These are phyloP conservation scores for Xerocomus brunneocitrinus DNA, from an alignment of 768 basidiomycete species.

Conservation along the genomic window DNA sequence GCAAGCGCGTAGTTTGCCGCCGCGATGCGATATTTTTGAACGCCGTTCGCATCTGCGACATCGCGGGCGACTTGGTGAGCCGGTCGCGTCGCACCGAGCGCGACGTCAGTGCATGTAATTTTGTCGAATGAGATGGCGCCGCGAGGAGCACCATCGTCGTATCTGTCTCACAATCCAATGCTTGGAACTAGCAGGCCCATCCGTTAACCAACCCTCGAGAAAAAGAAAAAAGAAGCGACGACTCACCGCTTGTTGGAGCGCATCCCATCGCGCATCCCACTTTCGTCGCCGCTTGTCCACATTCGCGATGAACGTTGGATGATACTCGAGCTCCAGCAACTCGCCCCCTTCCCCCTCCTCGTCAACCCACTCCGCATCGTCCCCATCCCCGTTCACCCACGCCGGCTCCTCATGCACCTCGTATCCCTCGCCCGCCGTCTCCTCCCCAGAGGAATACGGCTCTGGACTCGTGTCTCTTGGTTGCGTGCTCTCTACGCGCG, in stretches of 20 bases:
- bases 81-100: slow-evolving; percentile 63
- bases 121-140: slow-evolving; percentile 68
- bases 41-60: slow-evolving; percentile 48
- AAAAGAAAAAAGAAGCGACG: not conserved
- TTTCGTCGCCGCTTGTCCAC: slow-evolving; percentile 62
- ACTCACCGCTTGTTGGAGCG: slow-evolving; percentile 61
- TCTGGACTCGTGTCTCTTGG: slow-evolving; percentile 80
- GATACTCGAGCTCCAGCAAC: slow-evolving; percentile 69
- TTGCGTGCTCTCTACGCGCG: slow-evolving; percentile 78
- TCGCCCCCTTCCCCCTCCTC: slow-evolving; percentile 71
- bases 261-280: slow-evolving; percentile 77
- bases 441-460: slow-evolving; percentile 69
- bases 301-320: slow-evolving; percentile 64
- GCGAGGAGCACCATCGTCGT: slow-evolving; percentile 72
- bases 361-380: slow-evolving; percentile 62
- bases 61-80: slow-evolving; percentile 42
- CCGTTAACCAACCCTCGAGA: slow-evolving; percentile 2
- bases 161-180: slow-evolving; percentile 75
- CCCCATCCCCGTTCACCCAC: slow-evolving; percentile 27
- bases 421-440: slow-evolving; percentile 67
- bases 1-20: slow-evolving; percentile 46
- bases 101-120: slow-evolving; percentile 59
- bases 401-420: slow-evolving; percentile 39
- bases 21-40: slow-evolving; percentile 60
- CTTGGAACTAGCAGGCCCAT: slow-evolving; percentile 54